phyloP scores from a whole-genome alignment of 192 early-diverging fungal species.

The Coemansia sp. region DNA sequence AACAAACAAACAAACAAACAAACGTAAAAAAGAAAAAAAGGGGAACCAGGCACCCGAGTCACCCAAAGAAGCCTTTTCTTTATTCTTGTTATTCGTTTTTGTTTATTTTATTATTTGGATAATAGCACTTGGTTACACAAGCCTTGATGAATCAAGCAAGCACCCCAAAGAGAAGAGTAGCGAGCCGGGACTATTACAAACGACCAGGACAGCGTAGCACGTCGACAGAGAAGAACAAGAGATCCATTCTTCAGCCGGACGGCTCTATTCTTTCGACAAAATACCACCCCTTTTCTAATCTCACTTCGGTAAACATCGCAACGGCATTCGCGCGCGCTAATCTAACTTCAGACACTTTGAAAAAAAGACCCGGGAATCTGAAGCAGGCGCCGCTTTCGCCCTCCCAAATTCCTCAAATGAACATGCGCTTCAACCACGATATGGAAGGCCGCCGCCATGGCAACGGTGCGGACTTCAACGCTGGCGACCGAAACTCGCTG shows the following conservation, averaged over 20 bases:
- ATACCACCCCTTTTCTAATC: constrained; percentile 36
- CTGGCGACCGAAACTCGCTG: background rate
- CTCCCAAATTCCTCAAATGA: constrained; percentile 44
- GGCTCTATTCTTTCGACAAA: constrained; percentile 6
- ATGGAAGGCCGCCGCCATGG: background rate
- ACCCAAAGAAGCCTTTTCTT: background rate
- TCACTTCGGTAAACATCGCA: constrained; percentile 54
- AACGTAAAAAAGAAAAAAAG: background rate
- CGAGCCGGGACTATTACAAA: constrained; percentile 47
- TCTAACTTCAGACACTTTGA: constrained; percentile 49
- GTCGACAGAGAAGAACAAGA: constrained; percentile 42
- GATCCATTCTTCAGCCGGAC: background rate
- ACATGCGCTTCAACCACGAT: constrained; percentile 1
- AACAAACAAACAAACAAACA: background rate
- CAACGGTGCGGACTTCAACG: background rate
- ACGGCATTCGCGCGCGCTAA: constrained; percentile 51
- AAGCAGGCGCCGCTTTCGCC: constrained; percentile 50
- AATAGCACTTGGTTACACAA: constrained; percentile 5
- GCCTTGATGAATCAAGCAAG: constrained; percentile 31
- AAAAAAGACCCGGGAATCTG: constrained; percentile 37
- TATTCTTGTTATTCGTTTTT: background rate
- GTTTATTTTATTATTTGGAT: background rate
- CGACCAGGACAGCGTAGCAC: constrained; percentile 45
- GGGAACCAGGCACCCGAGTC: background rate
- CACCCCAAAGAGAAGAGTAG: constrained; percentile 26